A percentile compares a stretch with the other conserved stretches of the same genome.
Conservation (phyloP, 352 stramenopile genomes). For the Pythium scleroteichum region DNA sequence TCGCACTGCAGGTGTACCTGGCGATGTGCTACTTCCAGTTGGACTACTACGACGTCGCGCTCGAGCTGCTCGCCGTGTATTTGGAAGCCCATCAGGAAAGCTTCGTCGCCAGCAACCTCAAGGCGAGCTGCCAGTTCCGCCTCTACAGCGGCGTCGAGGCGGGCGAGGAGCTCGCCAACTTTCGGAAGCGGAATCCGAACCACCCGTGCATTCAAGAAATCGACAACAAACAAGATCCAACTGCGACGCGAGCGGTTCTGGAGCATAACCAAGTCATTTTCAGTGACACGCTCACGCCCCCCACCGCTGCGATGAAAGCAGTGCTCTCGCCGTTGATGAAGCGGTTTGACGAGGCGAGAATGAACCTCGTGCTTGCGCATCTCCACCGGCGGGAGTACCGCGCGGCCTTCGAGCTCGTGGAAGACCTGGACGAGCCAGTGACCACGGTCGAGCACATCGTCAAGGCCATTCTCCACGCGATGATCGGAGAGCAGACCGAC, state of each 20-base stretch:
- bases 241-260: conserved; percentile 37
- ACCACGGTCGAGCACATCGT: conserved; percentile 46
- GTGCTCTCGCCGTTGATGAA: conserved; percentile 41
- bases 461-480: conserved; percentile 61
- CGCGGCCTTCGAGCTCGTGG: conserved; percentile 56
- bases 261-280: conserved; percentile 64
- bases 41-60: conserved; percentile 70
- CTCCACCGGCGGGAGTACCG: conserved; percentile 50
- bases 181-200: conserved; percentile 50
- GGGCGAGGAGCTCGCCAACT: conserved; percentile 83
- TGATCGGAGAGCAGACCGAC: conserved; percentile 56
- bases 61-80: conserved; percentile 66
- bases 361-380: conserved; percentile 60
- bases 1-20: conserved; percentile 68
- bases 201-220: conserved; percentile 32
- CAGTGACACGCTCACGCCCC: conserved; percentile 21
- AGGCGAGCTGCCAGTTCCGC: conserved; percentile 60
- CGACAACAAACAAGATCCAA: conserved; percentile 14
- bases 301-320: conserved; percentile 5
- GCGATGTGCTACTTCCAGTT: conserved; percentile 75
- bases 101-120: conserved; percentile 73
- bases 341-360: conserved; percentile 44
- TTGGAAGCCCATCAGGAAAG: conserved; percentile 46
- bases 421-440: conserved; percentile 46
- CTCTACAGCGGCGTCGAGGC: conserved; percentile 58